Evolutionary conservation across 2,329 filamentous ascomycete genomes (phyloP), one percentile per base, ranked within the genome.

Genomic region (Penicillium griseofulvum): DNA sequence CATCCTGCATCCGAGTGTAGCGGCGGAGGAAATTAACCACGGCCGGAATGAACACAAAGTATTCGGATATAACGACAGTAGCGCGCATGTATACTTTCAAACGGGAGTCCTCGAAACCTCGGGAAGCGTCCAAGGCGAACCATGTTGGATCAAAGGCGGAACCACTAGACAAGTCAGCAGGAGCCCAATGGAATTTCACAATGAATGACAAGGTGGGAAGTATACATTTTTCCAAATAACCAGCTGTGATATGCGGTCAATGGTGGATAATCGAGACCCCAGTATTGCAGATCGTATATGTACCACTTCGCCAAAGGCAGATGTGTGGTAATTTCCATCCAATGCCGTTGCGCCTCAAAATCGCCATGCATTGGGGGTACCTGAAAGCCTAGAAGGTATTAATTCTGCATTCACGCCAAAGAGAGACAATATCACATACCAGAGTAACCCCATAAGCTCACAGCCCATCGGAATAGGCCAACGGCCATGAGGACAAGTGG

Each of bases 171-270:
- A 26, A 8, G 65, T 48, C 52, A 55, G 12, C 17, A 19, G 10
- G 22, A 31, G 5, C 8, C 10, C 19, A 29, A 10, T 10, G 1
- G 1, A 28, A 44, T 31, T 10, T 33, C 19, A 10, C 22, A 37
- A 38, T 11, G 24, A 11, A 41, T 34, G 19, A 8, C 12, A 26
- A 48, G 12, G 59, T 54, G 63, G 62, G n/a, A 28, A 16, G 71
- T 81, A 61, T 76, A 85, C 79, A 97, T 83, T 74, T 88, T 89
- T 60, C 94, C 94, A 58, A 95, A 78, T n/a, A 94, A 70, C 93
- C 92, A 97, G 78, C 92, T 97, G 75, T 99, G 94, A 76, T 99
- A 99, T 49, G 94, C 95, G 50, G 94, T 99, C 76, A 99, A 83
- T 49, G 94, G 94, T 54, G 94, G 94, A 73, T 99, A 99, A 76